Evolutionary conservation across 2,329 filamentous ascomycete genomes (phyloP).

Genomic region (Colletotrichum orbiculare): DNA sequence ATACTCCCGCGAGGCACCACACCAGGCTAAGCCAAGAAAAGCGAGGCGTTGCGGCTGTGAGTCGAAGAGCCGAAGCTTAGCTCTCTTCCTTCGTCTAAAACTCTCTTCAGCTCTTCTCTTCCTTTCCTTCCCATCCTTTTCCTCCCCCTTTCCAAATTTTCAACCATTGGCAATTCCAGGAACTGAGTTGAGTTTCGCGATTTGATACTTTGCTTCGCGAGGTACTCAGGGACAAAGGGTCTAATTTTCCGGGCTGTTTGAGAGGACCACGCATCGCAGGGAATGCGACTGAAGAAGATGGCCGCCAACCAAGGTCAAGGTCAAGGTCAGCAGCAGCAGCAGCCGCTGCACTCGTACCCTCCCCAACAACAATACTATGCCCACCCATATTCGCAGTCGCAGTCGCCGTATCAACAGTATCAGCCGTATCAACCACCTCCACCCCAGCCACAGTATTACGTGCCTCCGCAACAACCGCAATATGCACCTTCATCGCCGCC

Average conservation of each 20-base stretch:
- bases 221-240: background rate
- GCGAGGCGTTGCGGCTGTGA: too few species aligned
- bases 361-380: conserved; percentile 30
- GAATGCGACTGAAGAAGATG: conserved; percentile 9
- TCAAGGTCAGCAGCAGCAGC: conserved; percentile 13
- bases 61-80: too few species aligned
- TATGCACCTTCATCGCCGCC: conserved; percentile 1
- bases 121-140: too few species aligned
- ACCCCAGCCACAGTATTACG: conserved; percentile 29
- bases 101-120: too few species aligned
- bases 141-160: too few species aligned
- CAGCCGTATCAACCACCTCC: conserved; percentile 22
- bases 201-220: background rate
- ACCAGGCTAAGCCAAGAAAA: too few species aligned
- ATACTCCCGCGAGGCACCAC: too few species aligned
- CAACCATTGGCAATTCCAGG: too few species aligned
- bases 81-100: too few species aligned
- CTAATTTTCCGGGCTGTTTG: too few species aligned
- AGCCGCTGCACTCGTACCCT: conserved; percentile 21
- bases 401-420: conserved; percentile 3
- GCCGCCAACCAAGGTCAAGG: conserved; percentile 14
- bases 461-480: conserved; percentile 22
- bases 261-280: background rate
- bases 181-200: too few species aligned
- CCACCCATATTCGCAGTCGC: conserved; percentile 6